These are phyloP conservation scores for Cryptomeria japonica DNA, from an alignment of 75 land plant species.

Conservation along the genomic window DNA sequence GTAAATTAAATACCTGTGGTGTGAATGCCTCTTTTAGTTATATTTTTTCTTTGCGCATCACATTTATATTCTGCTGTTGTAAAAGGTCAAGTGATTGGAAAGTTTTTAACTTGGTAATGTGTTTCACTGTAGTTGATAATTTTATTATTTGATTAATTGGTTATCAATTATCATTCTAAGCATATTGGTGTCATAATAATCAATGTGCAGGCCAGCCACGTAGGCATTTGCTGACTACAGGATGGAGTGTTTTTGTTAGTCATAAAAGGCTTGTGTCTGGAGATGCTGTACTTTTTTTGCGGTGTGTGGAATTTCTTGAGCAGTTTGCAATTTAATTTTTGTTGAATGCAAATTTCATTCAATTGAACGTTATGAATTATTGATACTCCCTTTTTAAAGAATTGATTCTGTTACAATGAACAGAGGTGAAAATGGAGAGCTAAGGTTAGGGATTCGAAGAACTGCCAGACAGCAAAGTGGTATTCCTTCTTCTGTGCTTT, in stretches of 20 bases:
- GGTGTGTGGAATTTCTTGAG: slow-evolving; percentile 36
- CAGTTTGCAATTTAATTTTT: neutral
- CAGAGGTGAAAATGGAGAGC: slow-evolving; percentile 73
- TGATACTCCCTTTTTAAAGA: neutral
- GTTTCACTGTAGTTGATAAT: neutral
- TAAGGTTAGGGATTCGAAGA: slow-evolving; percentile 75
- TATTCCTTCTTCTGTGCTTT: slow-evolving; percentile 18
- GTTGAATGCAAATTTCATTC: neutral
- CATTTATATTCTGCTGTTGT: neutral
- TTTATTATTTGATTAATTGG: neutral
- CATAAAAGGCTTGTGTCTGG: slow-evolving; percentile 88
- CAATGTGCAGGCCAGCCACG: slow-evolving; percentile 75
- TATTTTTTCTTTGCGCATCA: neutral
- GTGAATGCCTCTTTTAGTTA: neutral
- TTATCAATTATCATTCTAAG: neutral
- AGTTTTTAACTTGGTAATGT: neutral
- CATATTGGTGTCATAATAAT: neutral
- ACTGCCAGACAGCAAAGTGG: slow-evolving; percentile 46
- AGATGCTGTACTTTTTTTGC: slow-evolving; percentile 86
- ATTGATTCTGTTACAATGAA: slow-evolving; percentile 7
- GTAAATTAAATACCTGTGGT: slow-evolving; percentile 28
- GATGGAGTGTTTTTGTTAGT: slow-evolving; percentile 96
- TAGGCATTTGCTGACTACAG: slow-evolving; percentile 91
- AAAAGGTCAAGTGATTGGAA: neutral
- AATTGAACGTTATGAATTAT: neutral